phyloP scores from a whole-genome alignment of 1,139 yeast species.

The Arxiozyma heterogenica region DNA sequence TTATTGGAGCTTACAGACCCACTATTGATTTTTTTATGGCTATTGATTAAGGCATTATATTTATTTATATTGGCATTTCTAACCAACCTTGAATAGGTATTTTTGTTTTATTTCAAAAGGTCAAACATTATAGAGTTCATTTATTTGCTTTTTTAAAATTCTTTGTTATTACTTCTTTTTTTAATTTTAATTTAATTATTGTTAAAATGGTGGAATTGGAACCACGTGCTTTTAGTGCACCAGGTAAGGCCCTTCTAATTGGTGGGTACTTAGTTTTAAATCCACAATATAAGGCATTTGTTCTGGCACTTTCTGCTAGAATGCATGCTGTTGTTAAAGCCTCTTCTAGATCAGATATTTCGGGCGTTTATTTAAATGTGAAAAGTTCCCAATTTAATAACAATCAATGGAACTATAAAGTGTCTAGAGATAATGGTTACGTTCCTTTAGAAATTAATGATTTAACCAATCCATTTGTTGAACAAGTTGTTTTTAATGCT shows the following conservation, averaged over 20 bases:
- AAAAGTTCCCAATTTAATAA: constrained; percentile 71
- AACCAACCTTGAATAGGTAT: too few species aligned
- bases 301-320: constrained; percentile 79
- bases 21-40: too few species aligned
- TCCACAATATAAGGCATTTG: constrained; percentile 65
- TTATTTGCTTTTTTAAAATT: too few species aligned
- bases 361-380: constrained; percentile 35
- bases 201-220: not conserved
- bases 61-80: too few species aligned
- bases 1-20: too few species aligned
- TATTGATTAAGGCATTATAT: too few species aligned
- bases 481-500: constrained; percentile 50
- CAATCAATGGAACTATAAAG: constrained; percentile 59
- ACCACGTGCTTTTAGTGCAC: constrained; percentile 59
- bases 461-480: constrained; percentile 63
- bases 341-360: constrained; percentile 10
- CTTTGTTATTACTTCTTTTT: not conserved
- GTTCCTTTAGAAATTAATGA: constrained; percentile 29
- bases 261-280: constrained; percentile 92
- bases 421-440: constrained; percentile 16
- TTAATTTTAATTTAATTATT: too few species aligned
- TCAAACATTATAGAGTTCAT: too few species aligned
- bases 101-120: too few species aligned
- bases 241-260: constrained; percentile 88
- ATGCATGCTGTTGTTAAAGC: constrained; percentile 64